Evolutionary conservation across 192 early-diverging fungal genomes (phyloP).

Genomic region (Coemansia sp.): DNA sequence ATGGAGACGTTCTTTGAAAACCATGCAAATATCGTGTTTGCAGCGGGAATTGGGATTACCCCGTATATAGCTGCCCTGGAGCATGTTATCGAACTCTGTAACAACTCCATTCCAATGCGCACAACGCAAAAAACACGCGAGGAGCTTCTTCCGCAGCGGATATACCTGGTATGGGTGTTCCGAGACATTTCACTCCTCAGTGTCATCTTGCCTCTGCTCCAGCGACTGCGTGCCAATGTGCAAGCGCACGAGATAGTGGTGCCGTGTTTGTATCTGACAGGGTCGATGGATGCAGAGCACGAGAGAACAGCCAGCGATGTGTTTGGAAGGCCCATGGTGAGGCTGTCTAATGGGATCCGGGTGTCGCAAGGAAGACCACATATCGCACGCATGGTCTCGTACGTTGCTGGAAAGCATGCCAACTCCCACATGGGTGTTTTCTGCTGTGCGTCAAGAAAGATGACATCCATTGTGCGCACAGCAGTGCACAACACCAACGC

Average conservation of each 20-base stretch:
- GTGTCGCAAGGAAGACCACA: conserved; percentile 46
- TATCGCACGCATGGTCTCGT: conserved; percentile 40
- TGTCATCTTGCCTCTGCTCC: conserved; percentile 29
- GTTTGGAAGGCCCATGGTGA: conserved; percentile 49
- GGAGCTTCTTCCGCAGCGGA: conserved; percentile 38
- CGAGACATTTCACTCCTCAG: conserved; percentile 43
- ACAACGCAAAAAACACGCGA: conserved; percentile 43
- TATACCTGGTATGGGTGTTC: conserved; percentile 53
- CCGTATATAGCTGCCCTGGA: conserved; percentile 60
- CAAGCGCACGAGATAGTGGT: conserved; percentile 47
- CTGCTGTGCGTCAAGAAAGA: conserved; percentile 42
- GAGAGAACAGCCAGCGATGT: conserved; percentile 40
- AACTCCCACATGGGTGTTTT: conserved; percentile 47
- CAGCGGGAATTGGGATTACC: conserved; percentile 83
- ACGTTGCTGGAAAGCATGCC: conserved; percentile 48
- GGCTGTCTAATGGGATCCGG: conserved; percentile 50
- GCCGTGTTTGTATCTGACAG: conserved; percentile 48
- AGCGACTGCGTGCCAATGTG: conserved; percentile 31
- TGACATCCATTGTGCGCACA: conserved; percentile 43
- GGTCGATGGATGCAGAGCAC: conserved; percentile 32
- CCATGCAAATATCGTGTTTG: conserved; percentile 67
- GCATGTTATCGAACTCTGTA: conserved; percentile 42
- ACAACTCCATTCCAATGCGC: conserved; percentile 35
- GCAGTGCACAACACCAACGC: conserved; percentile 49
- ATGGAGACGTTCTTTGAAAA: conserved; percentile 80